phyloP scores from a whole-genome alignment of 2,329 filamentous ascomycete genomes.

The Nigrospora sphaerica region DNA sequence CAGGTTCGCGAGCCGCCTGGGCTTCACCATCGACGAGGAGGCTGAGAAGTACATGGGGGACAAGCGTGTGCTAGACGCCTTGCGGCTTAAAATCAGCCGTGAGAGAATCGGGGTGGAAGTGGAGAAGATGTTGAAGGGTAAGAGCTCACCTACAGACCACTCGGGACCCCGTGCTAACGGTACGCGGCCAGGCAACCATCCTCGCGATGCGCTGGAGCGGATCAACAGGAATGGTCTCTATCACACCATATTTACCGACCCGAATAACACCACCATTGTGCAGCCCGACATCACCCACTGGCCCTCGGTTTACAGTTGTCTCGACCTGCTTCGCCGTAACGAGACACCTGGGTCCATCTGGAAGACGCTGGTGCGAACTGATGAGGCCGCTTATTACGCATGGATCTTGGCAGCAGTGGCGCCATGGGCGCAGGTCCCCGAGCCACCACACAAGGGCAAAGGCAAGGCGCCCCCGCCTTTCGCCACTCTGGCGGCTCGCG shows the following conservation, averaged over 20 bases:
- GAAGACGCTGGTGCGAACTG: conserved; percentile 49
- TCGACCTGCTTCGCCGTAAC: conserved; percentile 43
- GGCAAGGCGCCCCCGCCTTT: conserved; percentile 50
- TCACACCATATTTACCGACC: conserved; percentile 66
- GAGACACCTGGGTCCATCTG: conserved; percentile 40
- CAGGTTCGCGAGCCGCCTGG: conserved; percentile 79
- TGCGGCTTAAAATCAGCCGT: conserved; percentile 85
- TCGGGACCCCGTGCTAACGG: conserved; percentile 1
- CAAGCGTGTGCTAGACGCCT: conserved; percentile 65
- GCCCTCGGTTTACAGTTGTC: conserved; percentile 54
- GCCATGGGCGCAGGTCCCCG: conserved; percentile 58
- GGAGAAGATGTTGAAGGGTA: conserved; percentile 83
- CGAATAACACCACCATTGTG: conserved; percentile 43
- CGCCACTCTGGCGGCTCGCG: conserved; percentile 58
- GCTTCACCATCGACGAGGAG: conserved; percentile 67
- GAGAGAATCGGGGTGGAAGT: conserved; percentile 83
- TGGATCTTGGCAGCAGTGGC: conserved; percentile 72
- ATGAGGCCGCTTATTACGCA: conserved; percentile 61
- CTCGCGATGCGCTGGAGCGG: conserved; percentile 48
- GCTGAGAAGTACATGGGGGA: conserved; percentile 71
- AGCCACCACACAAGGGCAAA: conserved; percentile 28
- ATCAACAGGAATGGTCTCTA: conserved; percentile 64
- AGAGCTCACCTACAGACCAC: background rate
- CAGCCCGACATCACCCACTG: conserved; percentile 54
- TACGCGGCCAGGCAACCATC: conserved; percentile 18